Evolutionary conservation across 805 yeast species (phyloP).

Genomic region (Wickerhamomyces xylosicus): DNA sequence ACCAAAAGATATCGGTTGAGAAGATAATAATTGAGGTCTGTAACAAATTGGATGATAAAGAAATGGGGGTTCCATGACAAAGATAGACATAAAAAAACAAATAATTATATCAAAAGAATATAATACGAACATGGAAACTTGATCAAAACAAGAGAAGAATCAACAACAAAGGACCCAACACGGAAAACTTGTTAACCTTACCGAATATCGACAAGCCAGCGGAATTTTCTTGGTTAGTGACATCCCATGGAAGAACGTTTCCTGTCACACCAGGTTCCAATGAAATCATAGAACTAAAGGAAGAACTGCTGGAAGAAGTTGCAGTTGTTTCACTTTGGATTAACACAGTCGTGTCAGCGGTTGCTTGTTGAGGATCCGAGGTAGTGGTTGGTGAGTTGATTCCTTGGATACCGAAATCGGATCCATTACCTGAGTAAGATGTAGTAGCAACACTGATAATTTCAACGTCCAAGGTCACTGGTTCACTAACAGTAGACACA

Average conservation of each 20-base stretch:
- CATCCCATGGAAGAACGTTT: background rate
- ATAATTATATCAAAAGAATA: too few relatives aligned
- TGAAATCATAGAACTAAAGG: too few relatives aligned
- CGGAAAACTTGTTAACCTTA: background rate
- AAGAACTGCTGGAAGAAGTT: too few relatives aligned
- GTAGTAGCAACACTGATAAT: too few relatives aligned
- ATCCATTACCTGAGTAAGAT: too few relatives aligned
- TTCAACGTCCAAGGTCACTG: too few relatives aligned
- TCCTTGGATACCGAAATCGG: too few relatives aligned
- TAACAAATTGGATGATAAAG: background rate
- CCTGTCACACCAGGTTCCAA: background rate
- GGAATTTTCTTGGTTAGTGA: background rate
- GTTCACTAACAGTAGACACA: too few relatives aligned
- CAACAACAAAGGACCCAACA: background rate
- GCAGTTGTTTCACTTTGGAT: too few relatives aligned
- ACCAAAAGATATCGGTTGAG: background rate
- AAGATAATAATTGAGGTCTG: background rate
- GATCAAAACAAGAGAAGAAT: slow-evolving; percentile 1
- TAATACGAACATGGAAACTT: slow-evolving; percentile 1
- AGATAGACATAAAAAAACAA: slow-evolving; percentile 1
- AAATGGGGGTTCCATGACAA: slow-evolving; percentile 1
- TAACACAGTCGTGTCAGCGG: too few relatives aligned
- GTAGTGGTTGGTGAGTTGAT: too few relatives aligned
- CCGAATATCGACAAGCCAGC: background rate
- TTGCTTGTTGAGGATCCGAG: too few relatives aligned